phyloP scores from a whole-genome alignment of 140 eudicot species.

The Flaveria floridana region DNA sequence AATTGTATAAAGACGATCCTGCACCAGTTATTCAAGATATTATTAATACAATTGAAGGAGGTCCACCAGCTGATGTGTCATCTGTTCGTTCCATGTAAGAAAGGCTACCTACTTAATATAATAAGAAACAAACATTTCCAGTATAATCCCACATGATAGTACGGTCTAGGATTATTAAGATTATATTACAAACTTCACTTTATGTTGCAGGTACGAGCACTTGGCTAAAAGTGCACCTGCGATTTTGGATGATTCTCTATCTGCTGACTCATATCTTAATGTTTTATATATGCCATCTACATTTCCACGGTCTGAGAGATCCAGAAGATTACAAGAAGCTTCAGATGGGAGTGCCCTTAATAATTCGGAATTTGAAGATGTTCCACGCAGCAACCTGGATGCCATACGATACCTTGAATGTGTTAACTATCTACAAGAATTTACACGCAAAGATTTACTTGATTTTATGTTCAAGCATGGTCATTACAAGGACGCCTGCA shows the following conservation, averaged over 20 bases:
- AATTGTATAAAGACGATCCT: constrained; percentile 71
- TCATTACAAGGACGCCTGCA: constrained; percentile 82
- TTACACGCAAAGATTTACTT: constrained; percentile 75
- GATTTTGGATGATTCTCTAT: constrained; percentile 92
- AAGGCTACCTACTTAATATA: constrained; percentile 6
- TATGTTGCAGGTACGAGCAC: constrained; percentile 80
- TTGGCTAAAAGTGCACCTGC: constrained; percentile 98
- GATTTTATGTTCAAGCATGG: constrained; percentile 93
- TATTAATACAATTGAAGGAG: constrained; percentile 90
- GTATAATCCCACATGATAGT: too few relatives aligned
- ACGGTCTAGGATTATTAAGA: background rate
- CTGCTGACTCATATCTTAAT: constrained; percentile 97
- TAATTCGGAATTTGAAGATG: constrained; percentile 60
- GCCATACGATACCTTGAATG: constrained; percentile 81
- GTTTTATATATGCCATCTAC: constrained; percentile 96
- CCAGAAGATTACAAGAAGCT: constrained; percentile 64
- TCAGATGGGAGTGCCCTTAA: constrained; percentile 45
- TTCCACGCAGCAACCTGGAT: constrained; percentile 94
- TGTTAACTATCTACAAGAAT: constrained; percentile 80
- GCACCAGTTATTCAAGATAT: constrained; percentile 78
- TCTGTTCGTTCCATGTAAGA: constrained; percentile 96
- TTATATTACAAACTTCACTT: constrained; percentile 23
- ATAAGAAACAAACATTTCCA: too few relatives aligned
- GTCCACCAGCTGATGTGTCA: constrained; percentile 97
- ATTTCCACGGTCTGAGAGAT: constrained; percentile 92